phyloP scores from a whole-genome alignment of 169 alveolate species.

The Plasmodium malariae region DNA sequence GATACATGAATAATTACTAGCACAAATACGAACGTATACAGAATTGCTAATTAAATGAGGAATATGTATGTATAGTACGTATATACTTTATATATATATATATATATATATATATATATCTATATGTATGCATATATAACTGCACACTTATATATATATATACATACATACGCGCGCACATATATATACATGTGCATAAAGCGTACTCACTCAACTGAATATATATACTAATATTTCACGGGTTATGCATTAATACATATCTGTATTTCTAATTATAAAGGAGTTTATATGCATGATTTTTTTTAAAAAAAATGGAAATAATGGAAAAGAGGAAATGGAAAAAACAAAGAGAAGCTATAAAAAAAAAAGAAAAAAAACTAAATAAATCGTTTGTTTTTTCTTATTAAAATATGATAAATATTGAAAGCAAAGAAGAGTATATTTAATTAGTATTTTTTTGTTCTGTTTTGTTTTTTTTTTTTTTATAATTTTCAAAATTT shows the following conservation, averaged over 20 bases:
- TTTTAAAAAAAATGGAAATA: neutral
- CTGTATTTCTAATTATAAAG: neutral
- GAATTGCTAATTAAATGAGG: too few species aligned
- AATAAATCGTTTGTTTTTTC: conserved; percentile 5
- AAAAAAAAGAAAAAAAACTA: neutral
- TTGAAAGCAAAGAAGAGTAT: conserved; percentile 8
- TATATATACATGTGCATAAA: neutral
- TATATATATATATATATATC: neutral
- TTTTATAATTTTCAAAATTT: neutral
- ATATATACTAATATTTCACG: too few species aligned
- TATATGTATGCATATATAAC: neutral
- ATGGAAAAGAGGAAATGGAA: neutral
- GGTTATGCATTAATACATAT: neutral
- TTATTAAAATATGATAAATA: neutral
- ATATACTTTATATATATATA: neutral
- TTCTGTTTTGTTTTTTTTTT: conserved; percentile 1
- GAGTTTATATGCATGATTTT: neutral
- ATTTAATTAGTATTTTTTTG: neutral
- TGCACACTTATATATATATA: neutral
- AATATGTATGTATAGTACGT: neutral
- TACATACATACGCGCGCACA: neutral
- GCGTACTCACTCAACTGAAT: too few species aligned
- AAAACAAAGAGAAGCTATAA: neutral
- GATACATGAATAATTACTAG: too few species aligned
- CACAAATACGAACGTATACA: too few species aligned